Evolutionary conservation across 2,329 filamentous ascomycete species (phyloP).

Genomic region (Cladosporium sp.): DNA sequence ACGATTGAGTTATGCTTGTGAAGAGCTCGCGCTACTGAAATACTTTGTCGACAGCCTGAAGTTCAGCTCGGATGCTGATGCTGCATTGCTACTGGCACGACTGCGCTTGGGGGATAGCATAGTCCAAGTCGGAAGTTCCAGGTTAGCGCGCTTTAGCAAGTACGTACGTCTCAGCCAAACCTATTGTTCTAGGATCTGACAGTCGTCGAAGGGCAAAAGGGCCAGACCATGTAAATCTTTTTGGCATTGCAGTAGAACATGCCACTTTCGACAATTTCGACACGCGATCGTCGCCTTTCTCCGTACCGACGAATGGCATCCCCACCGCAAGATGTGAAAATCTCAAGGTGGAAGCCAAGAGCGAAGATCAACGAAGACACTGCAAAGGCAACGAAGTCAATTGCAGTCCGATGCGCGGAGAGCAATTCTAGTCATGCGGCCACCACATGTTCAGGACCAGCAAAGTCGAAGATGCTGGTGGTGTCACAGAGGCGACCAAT

Average conservation of each 20-base stretch:
- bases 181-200: background rate
- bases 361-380: slow-evolving; percentile 1
- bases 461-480: slow-evolving; percentile 3
- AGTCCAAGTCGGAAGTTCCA: background rate
- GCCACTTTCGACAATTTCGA: background rate
- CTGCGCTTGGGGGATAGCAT: background rate
- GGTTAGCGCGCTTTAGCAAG: background rate
- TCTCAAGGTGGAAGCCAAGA: background rate
- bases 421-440: slow-evolving; percentile 1
- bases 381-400: background rate
- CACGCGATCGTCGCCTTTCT: background rate
- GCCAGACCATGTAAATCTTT: background rate
- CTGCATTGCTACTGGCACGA: background rate
- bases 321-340: no score
- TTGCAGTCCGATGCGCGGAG: background rate
- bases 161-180: background rate
- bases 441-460: slow-evolving; percentile 3
- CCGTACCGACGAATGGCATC: background rate
- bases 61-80: background rate
- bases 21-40: background rate
- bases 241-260: background rate
- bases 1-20: background rate
- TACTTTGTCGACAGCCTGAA: background rate
- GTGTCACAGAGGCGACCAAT: background rate
- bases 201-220: background rate